Conservation (phyloP, 148 eudicot genomes). For the Spergularia bocconei region DNA sequence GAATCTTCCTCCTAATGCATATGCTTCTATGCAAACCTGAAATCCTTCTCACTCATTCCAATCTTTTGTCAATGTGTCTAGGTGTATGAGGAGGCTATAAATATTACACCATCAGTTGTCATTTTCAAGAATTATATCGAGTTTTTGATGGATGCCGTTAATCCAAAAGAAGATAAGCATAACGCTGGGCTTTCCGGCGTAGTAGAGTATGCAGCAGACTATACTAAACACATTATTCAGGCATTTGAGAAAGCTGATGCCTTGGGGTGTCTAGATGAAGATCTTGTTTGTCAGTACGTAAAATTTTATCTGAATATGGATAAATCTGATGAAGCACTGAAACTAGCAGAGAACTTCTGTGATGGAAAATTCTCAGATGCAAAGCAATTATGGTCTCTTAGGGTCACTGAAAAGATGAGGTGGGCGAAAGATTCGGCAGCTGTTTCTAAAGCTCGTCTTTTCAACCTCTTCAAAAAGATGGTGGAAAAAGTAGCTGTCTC, state of each 20-base stretch:
- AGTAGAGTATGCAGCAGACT: slow-evolving; percentile 29
- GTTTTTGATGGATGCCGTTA: slow-evolving; percentile 49
- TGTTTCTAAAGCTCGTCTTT: slow-evolving; percentile 42
- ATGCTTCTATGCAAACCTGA: slow-evolving; percentile 7
- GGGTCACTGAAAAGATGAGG: slow-evolving; percentile 66
- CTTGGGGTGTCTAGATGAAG: slow-evolving; percentile 54
- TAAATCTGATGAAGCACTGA: slow-evolving; percentile 56
- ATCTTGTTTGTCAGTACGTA: slow-evolving; percentile 68
- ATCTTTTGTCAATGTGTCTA: slow-evolving; percentile 14
- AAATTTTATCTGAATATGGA: slow-evolving; percentile 49
- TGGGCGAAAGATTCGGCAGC: slow-evolving; percentile 26
- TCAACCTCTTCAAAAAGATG: slow-evolving; percentile 41
- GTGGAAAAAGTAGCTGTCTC: slow-evolving; percentile 42
- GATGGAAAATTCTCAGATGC: slow-evolving; percentile 52
- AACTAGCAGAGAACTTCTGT: slow-evolving; percentile 54
- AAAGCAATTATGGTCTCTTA: slow-evolving; percentile 52
- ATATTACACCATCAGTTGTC: slow-evolving; percentile 39
- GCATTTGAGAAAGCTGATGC: slow-evolving; percentile 66
- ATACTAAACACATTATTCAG: slow-evolving; percentile 40
- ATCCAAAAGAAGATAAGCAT: slow-evolving; percentile 28
- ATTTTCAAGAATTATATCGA: slow-evolving; percentile 59
- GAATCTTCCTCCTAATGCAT: background rate
- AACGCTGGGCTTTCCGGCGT: slow-evolving; percentile 16
- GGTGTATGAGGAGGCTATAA: slow-evolving; percentile 79
- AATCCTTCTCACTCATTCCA: too few relatives aligned